Evolutionary conservation across 306 rosid species (phyloP).

Genomic region (Psophocarpus tetragonolobus): DNA sequence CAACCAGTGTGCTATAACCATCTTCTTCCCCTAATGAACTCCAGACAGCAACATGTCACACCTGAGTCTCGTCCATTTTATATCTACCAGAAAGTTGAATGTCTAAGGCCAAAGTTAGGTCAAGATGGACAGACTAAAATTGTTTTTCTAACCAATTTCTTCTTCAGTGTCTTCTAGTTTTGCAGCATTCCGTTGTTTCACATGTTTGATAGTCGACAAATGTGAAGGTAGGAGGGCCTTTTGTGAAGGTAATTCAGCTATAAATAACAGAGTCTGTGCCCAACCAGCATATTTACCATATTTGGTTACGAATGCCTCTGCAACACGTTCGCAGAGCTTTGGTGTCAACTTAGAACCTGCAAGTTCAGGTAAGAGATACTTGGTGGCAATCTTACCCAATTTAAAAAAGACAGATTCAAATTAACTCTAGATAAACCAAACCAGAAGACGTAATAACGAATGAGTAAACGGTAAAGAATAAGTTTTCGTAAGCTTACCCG

Average conservation of each 20-base stretch:
- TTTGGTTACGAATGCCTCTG: conserved; percentile 81
- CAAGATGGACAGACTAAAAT: conserved; percentile 4
- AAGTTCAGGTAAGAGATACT: conserved; percentile 88
- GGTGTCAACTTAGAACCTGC: conserved; percentile 85
- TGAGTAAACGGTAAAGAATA: neutral
- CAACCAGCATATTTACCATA: conserved; percentile 97
- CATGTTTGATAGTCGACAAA: conserved; percentile 44
- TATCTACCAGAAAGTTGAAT: conserved; percentile 10
- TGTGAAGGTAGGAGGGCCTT: conserved; percentile 62
- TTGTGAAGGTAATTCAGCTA: conserved; percentile 91
- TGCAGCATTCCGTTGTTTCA: conserved; percentile 39
- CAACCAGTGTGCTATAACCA: conserved; percentile 26
- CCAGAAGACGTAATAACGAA: neutral
- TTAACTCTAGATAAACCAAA: conserved; percentile 9
- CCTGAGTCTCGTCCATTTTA: conserved; percentile 4
- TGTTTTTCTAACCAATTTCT: conserved; percentile 35
- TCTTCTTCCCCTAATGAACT: neutral
- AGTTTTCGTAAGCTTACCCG: conserved; percentile 48
- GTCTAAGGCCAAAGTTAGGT: conserved; percentile 6
- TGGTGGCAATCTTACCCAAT: conserved; percentile 78
- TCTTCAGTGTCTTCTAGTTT: conserved; percentile 43
- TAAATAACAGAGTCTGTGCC: conserved; percentile 91
- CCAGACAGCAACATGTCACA: conserved; percentile 20
- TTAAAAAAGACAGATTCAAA: conserved; percentile 16
- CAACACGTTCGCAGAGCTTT: conserved; percentile 71